phyloP scores from a whole-genome alignment of 108 stramenopile genomes.

The Pseudonitzschia pungens region DNA sequence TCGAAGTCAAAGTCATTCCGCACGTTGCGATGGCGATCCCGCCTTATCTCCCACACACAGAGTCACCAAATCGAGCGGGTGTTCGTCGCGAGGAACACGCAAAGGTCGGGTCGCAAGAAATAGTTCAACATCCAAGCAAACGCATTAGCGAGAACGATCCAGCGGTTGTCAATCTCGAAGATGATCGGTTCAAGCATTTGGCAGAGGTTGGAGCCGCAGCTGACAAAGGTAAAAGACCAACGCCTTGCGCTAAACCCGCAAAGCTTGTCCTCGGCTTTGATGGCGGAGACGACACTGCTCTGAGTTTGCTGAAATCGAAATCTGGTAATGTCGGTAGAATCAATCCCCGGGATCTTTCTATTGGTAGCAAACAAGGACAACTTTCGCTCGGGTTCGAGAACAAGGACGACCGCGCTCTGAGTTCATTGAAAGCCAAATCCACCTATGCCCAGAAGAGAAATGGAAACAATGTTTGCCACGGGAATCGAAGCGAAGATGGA shows the following conservation, averaged over 20 bases:
- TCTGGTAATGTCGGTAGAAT: background rate
- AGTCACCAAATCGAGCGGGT: background rate
- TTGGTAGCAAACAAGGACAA: background rate
- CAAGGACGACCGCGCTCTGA: background rate
- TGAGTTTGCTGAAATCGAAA: conserved; percentile 1
- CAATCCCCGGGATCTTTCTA: background rate
- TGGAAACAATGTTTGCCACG: background rate
- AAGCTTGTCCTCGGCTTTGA: background rate
- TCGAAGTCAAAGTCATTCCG: too few species aligned
- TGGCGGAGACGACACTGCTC: background rate
- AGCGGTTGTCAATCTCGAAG: background rate
- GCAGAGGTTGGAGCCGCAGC: background rate
- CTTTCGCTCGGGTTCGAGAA: background rate
- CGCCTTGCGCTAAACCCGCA: background rate
- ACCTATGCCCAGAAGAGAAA: background rate
- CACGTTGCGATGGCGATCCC: background rate
- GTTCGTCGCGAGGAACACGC: background rate
- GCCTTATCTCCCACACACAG: background rate
- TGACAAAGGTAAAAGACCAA: background rate
- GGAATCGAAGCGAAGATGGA: background rate
- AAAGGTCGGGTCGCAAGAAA: background rate
- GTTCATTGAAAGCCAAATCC: background rate
- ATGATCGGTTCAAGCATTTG: background rate
- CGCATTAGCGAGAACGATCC: background rate
- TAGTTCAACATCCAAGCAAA: background rate